Percentiles rank a stretch among this genome's conserved stretches.
Conservation (phyloP, 257 asterid genomes). For the Lycium barbarum region DNA sequence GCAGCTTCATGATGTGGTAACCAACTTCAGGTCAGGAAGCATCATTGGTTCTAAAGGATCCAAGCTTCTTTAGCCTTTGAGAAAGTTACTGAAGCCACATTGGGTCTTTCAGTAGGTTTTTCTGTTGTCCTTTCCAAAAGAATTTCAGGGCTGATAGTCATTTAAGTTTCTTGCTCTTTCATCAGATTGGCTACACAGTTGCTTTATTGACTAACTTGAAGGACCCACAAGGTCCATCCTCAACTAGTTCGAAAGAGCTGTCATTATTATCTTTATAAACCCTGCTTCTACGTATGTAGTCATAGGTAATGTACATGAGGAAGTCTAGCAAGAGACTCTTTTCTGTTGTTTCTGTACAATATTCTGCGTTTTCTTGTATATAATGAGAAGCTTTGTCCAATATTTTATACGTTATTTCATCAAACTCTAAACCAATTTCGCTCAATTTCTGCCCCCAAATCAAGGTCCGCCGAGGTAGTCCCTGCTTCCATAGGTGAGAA, state of each 20-base stretch:
- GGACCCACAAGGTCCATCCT: conserved; percentile 38
- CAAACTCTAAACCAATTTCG: conserved; percentile 78
- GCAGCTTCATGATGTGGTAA: neutral
- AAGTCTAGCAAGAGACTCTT: conserved; percentile 82
- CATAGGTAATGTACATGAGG: conserved; percentile 86
- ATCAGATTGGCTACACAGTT: conserved; percentile 35
- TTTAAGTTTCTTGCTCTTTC: conserved; percentile 27
- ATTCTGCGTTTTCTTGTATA: conserved; percentile 56
- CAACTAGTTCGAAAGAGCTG: conserved; percentile 43
- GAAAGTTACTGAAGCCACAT: conserved; percentile 1
- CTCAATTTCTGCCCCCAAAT: conserved; percentile 91
- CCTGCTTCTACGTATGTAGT: conserved; percentile 59
- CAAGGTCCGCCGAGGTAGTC: conserved; percentile 73
- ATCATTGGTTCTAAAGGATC: neutral
- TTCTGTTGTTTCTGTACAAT: conserved; percentile 54
- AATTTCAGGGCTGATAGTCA: conserved; percentile 29
- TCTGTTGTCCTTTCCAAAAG: conserved; percentile 13
- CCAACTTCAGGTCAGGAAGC: conserved; percentile 14
- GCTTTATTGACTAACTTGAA: conserved; percentile 44
- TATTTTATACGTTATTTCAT: conserved; percentile 71
- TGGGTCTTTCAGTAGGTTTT: neutral
- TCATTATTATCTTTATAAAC: conserved; percentile 39
- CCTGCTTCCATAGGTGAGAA: conserved; percentile 85
- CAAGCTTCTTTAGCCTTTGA: conserved; percentile 24
- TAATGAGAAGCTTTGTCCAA: conserved; percentile 64